phyloP scores from a whole-genome alignment of 371 early-diverging fungal genomes.

The Cokeromyces recurvatus region DNA sequence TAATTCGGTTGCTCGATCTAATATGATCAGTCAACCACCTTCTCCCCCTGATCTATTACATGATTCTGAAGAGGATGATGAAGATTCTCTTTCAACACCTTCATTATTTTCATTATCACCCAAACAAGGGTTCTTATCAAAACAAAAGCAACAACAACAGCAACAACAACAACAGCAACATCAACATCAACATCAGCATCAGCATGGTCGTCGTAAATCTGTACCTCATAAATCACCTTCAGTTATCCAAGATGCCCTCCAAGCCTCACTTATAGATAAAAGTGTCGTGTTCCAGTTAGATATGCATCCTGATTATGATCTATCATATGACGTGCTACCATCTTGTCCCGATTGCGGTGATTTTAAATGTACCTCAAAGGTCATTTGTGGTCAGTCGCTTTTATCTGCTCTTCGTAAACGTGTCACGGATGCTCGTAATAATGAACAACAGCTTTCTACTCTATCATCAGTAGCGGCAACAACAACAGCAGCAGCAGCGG shows the following conservation, averaged over 20 bases:
- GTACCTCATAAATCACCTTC: conserved; percentile 37
- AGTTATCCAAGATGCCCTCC: conserved; percentile 24
- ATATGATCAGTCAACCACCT: conserved; percentile 3
- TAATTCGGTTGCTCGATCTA: conserved; percentile 1
- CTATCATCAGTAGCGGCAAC: conserved; percentile 5
- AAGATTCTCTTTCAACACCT: conserved; percentile 14
- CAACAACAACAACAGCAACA: neutral
- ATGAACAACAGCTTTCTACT: conserved; percentile 9
- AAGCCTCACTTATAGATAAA: conserved; percentile 24
- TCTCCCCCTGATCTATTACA: conserved; percentile 31
- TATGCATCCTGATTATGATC: neutral
- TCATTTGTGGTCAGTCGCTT: conserved; percentile 33
- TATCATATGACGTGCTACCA: neutral
- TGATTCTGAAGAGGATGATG: conserved; percentile 38
- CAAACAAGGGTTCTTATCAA: neutral
- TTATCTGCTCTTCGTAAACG: conserved; percentile 28
- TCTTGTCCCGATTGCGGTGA: neutral
- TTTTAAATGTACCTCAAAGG: conserved; percentile 22
- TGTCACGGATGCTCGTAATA: conserved; percentile 21
- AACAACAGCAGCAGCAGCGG: conserved; percentile 4
- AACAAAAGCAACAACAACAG: too few relatives aligned
- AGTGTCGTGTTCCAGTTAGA: conserved; percentile 39
- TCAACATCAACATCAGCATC: neutral
- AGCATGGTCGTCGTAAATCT: conserved; percentile 17
- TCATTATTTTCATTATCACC: conserved; percentile 2